These are phyloP conservation scores for Aureobasidium zeae DNA, from an alignment of 2,329 filamentous ascomycete genomes.

Conservation along the genomic window DNA sequence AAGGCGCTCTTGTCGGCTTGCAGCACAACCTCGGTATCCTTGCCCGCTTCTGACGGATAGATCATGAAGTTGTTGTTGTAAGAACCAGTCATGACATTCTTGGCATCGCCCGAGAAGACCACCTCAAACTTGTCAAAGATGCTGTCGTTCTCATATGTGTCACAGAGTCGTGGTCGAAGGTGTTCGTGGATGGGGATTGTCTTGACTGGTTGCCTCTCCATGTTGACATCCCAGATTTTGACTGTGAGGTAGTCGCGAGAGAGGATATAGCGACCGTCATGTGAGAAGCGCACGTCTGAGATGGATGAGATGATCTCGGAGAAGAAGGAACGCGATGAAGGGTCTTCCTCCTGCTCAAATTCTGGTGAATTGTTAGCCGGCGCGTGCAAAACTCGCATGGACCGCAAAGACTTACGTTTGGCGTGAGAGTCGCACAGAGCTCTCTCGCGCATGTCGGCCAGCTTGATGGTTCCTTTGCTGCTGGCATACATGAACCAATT, in stretches of 20 bases:
- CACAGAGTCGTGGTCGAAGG: slow-evolving; percentile 82
- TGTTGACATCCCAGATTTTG: slow-evolving; percentile 99
- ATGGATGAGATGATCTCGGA: slow-evolving; percentile 99
- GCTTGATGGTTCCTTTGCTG: slow-evolving; percentile 96
- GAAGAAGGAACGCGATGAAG: slow-evolving; percentile 94
- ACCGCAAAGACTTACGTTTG: slow-evolving; percentile 63
- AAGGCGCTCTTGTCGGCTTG: slow-evolving; percentile 98
- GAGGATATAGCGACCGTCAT: slow-evolving; percentile 92
- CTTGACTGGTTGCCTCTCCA: slow-evolving; percentile 95
- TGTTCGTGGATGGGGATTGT: slow-evolving; percentile 99
- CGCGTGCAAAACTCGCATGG: too few relatives aligned
- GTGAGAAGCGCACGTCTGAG: slow-evolving; percentile 94
- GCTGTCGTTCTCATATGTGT: slow-evolving; percentile 98
- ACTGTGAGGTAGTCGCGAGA: slow-evolving; percentile 97
- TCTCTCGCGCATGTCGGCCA: slow-evolving; percentile 96
- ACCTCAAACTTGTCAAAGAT: slow-evolving; percentile 99
- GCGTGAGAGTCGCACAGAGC: slow-evolving; percentile 92
- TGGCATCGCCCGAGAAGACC: slow-evolving; percentile 93
- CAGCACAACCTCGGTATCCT: slow-evolving; percentile 92
- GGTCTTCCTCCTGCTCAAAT: slow-evolving; percentile 98
- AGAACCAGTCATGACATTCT: slow-evolving; percentile 99
- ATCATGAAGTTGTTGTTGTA: slow-evolving; percentile 99
- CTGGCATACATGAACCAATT: slow-evolving; percentile 99
- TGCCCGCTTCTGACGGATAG: slow-evolving; percentile 89
- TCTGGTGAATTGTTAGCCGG: slow-evolving; percentile 47